Conservation (phyloP, 352 stramenopile species). For the Globisporangium canariense region DNA sequence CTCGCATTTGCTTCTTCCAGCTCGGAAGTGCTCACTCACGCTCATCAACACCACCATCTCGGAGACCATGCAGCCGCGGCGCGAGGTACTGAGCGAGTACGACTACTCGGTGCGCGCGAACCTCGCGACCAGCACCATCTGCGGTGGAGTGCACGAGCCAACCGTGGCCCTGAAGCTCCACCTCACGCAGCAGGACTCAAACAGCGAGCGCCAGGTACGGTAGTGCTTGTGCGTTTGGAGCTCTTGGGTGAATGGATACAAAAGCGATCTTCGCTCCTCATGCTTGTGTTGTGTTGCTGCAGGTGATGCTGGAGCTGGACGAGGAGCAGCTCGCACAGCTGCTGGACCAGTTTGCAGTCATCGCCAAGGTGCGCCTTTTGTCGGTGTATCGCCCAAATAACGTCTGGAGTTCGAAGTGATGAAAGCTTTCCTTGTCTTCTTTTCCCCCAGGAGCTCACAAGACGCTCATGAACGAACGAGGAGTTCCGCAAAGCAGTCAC, state of each 20-base stretch:
- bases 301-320: slow-evolving; percentile 53
- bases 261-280: not conserved
- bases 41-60: not conserved
- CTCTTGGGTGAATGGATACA: not conserved
- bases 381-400: not conserved
- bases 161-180: slow-evolving; percentile 58
- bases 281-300: not conserved
- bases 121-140: slow-evolving; percentile 58
- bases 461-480: not conserved
- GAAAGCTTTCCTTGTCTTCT: not conserved
- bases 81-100: slow-evolving; percentile 47
- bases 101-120: slow-evolving; percentile 74
- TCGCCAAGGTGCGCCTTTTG: slow-evolving; percentile 27
- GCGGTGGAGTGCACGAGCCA: slow-evolving; percentile 29
- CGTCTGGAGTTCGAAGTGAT: not conserved
- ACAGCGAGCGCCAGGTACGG: slow-evolving; percentile 35
- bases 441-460: slow-evolving; percentile 19
- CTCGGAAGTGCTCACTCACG: not conserved
- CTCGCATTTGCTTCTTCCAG: not conserved
- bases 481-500: no score
- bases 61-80: slow-evolving; percentile 11
- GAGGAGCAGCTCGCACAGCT: slow-evolving; percentile 31
- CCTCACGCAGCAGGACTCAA: slow-evolving; percentile 21
- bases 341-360: slow-evolving; percentile 35
- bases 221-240: slow-evolving; percentile 2